Base-by-base conservation (phyloP, 306 rosid species). In the Sechiopsis laciniata region DNA sequence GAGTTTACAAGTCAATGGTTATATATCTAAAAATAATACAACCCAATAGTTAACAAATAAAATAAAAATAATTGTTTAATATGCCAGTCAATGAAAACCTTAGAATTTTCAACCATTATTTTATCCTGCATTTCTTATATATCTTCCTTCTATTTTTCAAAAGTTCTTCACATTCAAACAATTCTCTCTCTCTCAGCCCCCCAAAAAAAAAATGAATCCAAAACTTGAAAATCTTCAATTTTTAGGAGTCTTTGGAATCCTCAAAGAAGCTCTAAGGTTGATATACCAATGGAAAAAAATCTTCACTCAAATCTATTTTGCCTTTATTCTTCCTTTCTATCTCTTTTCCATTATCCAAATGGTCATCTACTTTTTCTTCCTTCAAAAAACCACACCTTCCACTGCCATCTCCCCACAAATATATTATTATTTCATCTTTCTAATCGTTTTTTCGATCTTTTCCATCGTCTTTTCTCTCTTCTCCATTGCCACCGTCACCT, bases 401-500 rank as follows among this genome's bases (percentile, higher is more conserved):
- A 26, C 0, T 14, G 0, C 66, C 66, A 60, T 29, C 66, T 60
- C 16, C 45, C 32, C 66, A 24, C 11, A 60, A 24, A 13, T 6
- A 60, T 16, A 7, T 8, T 35, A 62, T 8, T 8, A 32, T 35
- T 0, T 29, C 48, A 8, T 78, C 78, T 75, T 78, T 76, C 67
- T 66, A 56, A 26, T 26, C 29, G 29, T 26, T 26, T 26, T 2
- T 26, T 26, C 29, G 29, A 59, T 69, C 13, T 19, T 19, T 35
- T 0, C 26, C 7, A 0, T 8, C 37, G 7, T 46, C 9, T 12
- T 67, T 22, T 20, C 35, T n/a, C 74, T 78, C 52, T 24, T 78
- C 35, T 51, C 80, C 54, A 78, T 76, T 62, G 55, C 85, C 17
- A 77, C 78, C 16, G 13, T 78, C n/a, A 35, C 42, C 52, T 78